phyloP scores from a whole-genome alignment of 1,139 yeast genomes.

The Candida frijolesensis region DNA sequence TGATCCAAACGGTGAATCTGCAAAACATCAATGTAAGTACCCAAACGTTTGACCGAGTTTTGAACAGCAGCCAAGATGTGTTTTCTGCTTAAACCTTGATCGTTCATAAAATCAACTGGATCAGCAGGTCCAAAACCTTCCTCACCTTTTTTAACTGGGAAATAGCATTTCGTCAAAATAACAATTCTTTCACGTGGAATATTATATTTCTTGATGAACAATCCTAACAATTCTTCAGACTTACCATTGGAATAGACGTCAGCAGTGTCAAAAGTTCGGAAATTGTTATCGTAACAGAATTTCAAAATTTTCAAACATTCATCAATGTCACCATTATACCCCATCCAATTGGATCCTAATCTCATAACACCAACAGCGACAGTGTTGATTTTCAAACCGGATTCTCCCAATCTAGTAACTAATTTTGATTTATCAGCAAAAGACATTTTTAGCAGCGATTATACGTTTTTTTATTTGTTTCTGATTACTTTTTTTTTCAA shows the following conservation, averaged over 20 bases:
- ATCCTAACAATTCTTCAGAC: slow-evolving; percentile 23
- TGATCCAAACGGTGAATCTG: slow-evolving; percentile 55
- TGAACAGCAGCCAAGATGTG: slow-evolving; percentile 55
- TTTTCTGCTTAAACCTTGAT: slow-evolving; percentile 41
- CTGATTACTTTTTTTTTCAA: too few species aligned
- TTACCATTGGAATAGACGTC: slow-evolving; percentile 31
- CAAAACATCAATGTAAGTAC: slow-evolving; percentile 33
- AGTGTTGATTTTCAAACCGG: slow-evolving; percentile 7
- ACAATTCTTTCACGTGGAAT: slow-evolving; percentile 23
- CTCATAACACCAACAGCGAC: slow-evolving; percentile 8
- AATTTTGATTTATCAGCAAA: slow-evolving; percentile 5
- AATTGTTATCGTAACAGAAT: slow-evolving; percentile 48
- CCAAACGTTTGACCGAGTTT: slow-evolving; percentile 50
- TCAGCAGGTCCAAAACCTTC: slow-evolving; percentile 10
- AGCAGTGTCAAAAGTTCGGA: slow-evolving; percentile 42
- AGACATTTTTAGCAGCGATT: too few species aligned
- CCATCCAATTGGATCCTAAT: slow-evolving; percentile 6
- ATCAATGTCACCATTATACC: slow-evolving; percentile 12
- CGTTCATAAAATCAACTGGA: slow-evolving; percentile 15
- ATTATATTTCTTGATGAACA: slow-evolving; percentile 23
- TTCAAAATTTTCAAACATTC: slow-evolving; percentile 37
- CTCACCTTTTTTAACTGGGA: slow-evolving; percentile 18
- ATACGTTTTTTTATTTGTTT: too few species aligned
- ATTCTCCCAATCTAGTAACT: slow-evolving; percentile 1
- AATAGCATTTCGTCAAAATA: slow-evolving; percentile 42